Percentiles rank a stretch among this genome's conserved stretches.
These are phyloP conservation scores for Hypoxylon intermedium DNA, from an alignment of 495 filamentous ascomycete species.

Conservation along the genomic window DNA sequence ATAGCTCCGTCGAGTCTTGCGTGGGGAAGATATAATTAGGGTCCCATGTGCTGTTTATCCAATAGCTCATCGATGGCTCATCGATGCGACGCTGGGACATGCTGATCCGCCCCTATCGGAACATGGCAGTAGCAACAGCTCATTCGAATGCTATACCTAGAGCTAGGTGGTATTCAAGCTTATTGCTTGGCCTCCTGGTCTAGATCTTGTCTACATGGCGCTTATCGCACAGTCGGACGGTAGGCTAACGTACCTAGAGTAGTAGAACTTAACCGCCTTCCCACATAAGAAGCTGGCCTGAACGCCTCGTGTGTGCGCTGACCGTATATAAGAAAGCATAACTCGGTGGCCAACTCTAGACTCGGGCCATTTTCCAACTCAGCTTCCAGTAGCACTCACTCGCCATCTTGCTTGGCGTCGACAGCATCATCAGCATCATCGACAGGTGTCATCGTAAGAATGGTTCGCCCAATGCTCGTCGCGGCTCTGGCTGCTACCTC, in stretches of 20 bases:
- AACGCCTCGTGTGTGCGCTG: neutral
- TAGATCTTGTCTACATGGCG: constrained; percentile 5
- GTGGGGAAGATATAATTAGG: constrained; percentile 10
- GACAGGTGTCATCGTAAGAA: no score
- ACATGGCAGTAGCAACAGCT: constrained; percentile 1
- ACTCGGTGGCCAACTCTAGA: neutral
- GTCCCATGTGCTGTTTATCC: constrained; percentile 7
- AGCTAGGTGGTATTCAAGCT: no score
- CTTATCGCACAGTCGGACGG: constrained; percentile 7
- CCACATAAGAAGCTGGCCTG: constrained; percentile 20
- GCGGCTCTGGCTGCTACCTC: constrained; percentile 25
- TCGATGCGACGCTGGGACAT: constrained; percentile 15
- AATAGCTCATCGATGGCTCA: constrained; percentile 8
- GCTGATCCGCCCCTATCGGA: constrained; percentile 27
- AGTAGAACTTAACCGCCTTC: constrained; percentile 9
- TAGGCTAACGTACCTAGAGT: neutral
- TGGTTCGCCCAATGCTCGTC: constrained; percentile 29
- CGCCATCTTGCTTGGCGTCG: neutral
- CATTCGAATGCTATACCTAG: constrained; percentile 19
- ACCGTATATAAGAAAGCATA: constrained; percentile 1
- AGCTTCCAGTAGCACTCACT: neutral
- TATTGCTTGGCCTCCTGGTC: neutral
- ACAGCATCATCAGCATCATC: neutral
- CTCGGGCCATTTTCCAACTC: neutral
- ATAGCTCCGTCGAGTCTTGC: neutral